Conservation (phyloP, 306 rosid species). For the Cucumis melo region DNA sequence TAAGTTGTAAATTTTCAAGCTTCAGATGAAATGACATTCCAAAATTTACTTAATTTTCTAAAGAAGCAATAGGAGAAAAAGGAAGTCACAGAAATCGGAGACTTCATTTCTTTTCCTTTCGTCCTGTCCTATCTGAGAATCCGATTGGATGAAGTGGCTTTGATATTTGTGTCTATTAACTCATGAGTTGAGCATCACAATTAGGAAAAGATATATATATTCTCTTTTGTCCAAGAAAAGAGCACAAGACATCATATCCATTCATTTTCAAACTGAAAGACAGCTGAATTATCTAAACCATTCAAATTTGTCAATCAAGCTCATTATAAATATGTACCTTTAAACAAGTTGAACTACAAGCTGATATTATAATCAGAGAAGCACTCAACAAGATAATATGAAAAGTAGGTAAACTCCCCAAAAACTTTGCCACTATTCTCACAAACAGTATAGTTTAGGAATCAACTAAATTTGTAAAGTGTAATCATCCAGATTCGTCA, state of each 20-base stretch:
- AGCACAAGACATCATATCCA: slow-evolving; percentile 3
- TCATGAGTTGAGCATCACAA: slow-evolving; percentile 9
- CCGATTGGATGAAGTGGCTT: neutral
- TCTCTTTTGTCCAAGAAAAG: neutral
- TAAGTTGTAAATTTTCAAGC: neutral
- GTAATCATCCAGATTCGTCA: neutral
- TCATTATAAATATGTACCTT: neutral
- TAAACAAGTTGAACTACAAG: neutral
- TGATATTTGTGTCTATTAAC: slow-evolving; percentile 6
- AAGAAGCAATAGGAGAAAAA: neutral
- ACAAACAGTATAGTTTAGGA: neutral
- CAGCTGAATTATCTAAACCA: neutral
- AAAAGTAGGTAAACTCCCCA: neutral
- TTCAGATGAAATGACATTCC: neutral
- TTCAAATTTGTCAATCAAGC: neutral
- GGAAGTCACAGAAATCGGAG: neutral
- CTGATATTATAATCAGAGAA: neutral
- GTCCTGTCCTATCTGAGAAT: neutral
- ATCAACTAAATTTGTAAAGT: neutral
- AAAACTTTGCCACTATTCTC: neutral
- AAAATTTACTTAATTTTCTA: neutral
- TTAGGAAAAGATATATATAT: slow-evolving; percentile 6
- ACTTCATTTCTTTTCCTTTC: neutral
- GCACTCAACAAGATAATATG: neutral
- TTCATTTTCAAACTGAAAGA: slow-evolving; percentile 1